Base-by-base conservation (phyloP, 2,329 filamentous ascomycete genomes). In the Massarina eburnea region DNA sequence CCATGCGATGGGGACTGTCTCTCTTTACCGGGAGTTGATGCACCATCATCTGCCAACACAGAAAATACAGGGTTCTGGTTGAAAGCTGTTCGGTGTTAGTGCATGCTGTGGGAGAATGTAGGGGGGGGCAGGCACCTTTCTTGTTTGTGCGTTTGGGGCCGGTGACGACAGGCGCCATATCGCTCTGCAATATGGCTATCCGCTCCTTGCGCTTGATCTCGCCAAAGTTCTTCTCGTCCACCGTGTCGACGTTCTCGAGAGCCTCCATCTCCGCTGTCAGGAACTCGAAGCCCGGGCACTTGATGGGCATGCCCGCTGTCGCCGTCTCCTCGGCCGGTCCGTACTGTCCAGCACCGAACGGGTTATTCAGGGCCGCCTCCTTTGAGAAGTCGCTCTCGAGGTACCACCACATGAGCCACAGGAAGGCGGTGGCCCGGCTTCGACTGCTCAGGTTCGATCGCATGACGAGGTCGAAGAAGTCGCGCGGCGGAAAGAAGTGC, bases 361-460 rank as follows among this genome's bases (percentile, higher is more conserved):
- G 94, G 62, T 99, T 99, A 58, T 89, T 86, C 38, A 89, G 80
- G 35, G 90, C 92, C 45, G 89, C 90, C 61, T 96, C 89, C 58
- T 87, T 84, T 0, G 89, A 89, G 58, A 96, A 97, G 67, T 96
- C 90, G 21, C 91, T 96, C 68, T 99, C 94, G 15, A 99, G 80
- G 65, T 99, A 97, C 77, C 94, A 96, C 94, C 94, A 99, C 84
- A 99, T 95, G 52, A 99, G 77, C 94, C 94, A 99, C 17, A 99
- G 74, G 59, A 99, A 99, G 1, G 92, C 92, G 35, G 77, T 84
- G 1, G 94, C 91, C 52, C 94, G 83, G 51, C 89, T 95, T 56
- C 78, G 74, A 70, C 91, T 97, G 46, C 85, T 89, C 49, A 90
- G 80, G 19, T 88, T 86, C 1, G 86, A 85, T 64, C 89, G 86